Conservation (phyloP, 2,329 filamentous ascomycete species). For the Arthrobotrys entomopaga region DNA sequence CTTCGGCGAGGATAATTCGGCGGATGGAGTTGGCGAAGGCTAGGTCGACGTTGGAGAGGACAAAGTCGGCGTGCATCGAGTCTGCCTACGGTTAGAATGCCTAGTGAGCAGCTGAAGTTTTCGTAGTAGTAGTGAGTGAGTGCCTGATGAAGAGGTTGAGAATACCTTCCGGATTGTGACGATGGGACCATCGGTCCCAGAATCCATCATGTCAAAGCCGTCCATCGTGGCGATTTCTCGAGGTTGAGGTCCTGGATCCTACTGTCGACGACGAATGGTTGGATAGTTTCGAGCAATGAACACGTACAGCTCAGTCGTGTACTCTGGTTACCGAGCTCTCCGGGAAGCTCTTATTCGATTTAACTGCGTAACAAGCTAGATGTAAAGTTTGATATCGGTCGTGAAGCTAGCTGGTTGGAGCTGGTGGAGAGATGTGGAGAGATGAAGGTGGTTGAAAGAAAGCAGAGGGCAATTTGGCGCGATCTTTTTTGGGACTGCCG, state of each 20-base stretch:
- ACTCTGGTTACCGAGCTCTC: not conserved
- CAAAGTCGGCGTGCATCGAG: conserved; percentile 84
- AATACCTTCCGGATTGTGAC: conserved; percentile 53
- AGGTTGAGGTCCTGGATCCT: not conserved
- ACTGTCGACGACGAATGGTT: not conserved
- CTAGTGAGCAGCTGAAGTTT: conserved; percentile 25
- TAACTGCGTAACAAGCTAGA: not conserved
- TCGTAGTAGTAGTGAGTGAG: too few species aligned
- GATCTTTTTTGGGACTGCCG: too few species aligned
- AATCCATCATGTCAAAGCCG: conserved; percentile 54
- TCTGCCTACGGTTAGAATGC: conserved; percentile 71
- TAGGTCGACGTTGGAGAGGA: conserved; percentile 83
- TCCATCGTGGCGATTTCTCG: conserved; percentile 28
- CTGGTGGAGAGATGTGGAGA: not conserved
- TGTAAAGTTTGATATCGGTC: not conserved
- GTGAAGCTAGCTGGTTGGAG: not conserved
- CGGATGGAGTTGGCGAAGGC: conserved; percentile 88
- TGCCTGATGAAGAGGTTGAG: conserved; percentile 47
- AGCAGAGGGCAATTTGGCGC: not conserved
- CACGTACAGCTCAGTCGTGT: not conserved
- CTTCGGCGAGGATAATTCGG: conserved; percentile 89
- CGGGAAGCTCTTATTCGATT: not conserved
- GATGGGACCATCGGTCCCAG: conserved; percentile 45
- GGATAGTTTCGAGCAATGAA: not conserved
- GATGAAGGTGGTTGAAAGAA: not conserved